Evolutionary conservation across 2,329 filamentous ascomycete genomes (phyloP).

Genomic region (Beauveria sp.): DNA sequence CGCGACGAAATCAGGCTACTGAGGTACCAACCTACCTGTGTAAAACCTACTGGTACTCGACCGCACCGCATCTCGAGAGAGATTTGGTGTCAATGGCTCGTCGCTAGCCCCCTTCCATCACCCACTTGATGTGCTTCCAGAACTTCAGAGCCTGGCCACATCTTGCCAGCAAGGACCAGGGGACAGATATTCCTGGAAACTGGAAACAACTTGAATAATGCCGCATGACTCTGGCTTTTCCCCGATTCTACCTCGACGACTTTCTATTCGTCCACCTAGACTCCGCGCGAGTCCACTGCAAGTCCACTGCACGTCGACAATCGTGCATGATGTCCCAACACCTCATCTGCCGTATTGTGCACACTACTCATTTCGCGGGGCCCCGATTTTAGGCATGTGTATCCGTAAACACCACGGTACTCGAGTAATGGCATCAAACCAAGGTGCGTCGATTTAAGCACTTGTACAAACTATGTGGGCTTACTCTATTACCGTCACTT

Average conservation of each 20-base stretch:
- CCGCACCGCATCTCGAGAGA: background rate
- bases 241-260: background rate
- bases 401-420: background rate
- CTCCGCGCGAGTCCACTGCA: slow-evolving; percentile 4
- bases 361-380: slow-evolving; percentile 6
- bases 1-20: background rate
- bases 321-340: slow-evolving; percentile 2
- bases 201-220: slow-evolving; percentile 7
- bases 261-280: background rate
- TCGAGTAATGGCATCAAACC: slow-evolving; percentile 8
- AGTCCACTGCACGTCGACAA: slow-evolving; percentile 6
- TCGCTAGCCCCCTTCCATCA: background rate
- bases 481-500: background rate
- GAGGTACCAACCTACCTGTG: background rate
- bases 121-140: background rate
- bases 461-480: background rate
- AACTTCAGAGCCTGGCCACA: background rate
- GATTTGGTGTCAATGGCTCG: background rate
- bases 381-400: slow-evolving; percentile 3
- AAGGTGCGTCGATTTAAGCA: background rate
- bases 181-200: background rate
- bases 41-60: background rate
- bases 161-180: background rate
- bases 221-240: background rate
- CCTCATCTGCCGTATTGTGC: slow-evolving; percentile 5